A percentile compares a stretch with the other conserved stretches of the same genome.
Conservation (phyloP, 2,329 filamentous ascomycete genomes). For the Knufia petricola region DNA sequence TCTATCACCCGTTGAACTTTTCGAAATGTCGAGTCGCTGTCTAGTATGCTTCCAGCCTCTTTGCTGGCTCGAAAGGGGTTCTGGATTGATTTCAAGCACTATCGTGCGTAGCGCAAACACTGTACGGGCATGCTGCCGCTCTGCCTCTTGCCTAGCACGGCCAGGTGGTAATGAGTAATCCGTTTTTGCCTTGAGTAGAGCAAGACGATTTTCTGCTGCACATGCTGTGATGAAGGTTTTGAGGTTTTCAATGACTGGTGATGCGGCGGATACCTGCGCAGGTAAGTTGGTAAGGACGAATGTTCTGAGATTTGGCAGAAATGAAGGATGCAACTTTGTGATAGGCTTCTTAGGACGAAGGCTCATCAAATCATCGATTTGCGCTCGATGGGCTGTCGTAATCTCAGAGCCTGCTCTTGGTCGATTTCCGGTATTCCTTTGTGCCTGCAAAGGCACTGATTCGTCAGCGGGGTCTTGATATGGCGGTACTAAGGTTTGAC, state of each 20-base stretch:
- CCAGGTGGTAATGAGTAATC: slow-evolving; percentile 53
- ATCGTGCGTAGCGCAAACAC: slow-evolving; percentile 48
- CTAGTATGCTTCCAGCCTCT: slow-evolving; percentile 33
- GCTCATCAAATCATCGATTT: background rate
- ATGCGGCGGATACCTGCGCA: slow-evolving; percentile 31
- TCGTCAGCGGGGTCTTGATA: background rate
- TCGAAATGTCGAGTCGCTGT: slow-evolving; percentile 38
- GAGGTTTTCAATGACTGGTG: slow-evolving; percentile 35
- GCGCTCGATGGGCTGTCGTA: background rate
- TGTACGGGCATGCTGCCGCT: slow-evolving; percentile 40
- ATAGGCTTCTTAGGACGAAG: background rate
- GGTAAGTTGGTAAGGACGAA: slow-evolving; percentile 50
- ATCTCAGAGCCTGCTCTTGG: background rate
- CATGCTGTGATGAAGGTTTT: slow-evolving; percentile 48
- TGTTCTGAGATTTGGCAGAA: slow-evolving; percentile 45
- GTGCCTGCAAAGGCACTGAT: slow-evolving; percentile 1
- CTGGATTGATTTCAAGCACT: slow-evolving; percentile 44
- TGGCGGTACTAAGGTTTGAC: background rate
- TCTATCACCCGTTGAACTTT: slow-evolving; percentile 49
- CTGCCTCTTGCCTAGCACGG: slow-evolving; percentile 39
- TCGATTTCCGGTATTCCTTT: background rate
- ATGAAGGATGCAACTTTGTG: slow-evolving; percentile 41
- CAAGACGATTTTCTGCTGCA: slow-evolving; percentile 45
- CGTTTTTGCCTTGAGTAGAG: slow-evolving; percentile 43
- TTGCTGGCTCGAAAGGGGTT: slow-evolving; percentile 11